These are phyloP conservation scores for Eutrema salsugineum DNA, from an alignment of 441 rosid species.

Conservation along the genomic window DNA sequence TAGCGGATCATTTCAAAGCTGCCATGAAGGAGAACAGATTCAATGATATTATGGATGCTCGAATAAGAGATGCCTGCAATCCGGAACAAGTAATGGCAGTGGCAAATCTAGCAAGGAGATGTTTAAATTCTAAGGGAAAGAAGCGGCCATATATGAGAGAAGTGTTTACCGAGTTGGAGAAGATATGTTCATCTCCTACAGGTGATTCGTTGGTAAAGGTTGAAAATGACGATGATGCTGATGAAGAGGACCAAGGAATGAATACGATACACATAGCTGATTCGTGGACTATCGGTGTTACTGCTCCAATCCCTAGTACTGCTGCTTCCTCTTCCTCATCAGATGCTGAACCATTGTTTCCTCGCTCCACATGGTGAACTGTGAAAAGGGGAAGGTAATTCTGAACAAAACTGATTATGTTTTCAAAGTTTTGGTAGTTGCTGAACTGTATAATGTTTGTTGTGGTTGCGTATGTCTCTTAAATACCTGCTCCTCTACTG, in stretches of 20 bases:
- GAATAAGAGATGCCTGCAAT: constrained; percentile 10
- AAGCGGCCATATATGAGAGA: constrained; percentile 32
- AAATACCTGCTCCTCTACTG: too few relatives aligned
- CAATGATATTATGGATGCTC: constrained; percentile 18
- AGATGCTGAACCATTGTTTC: not conserved
- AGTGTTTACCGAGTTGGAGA: constrained; percentile 25
- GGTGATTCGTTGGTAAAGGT: not conserved
- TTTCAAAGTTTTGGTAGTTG: not conserved
- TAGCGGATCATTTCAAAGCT: constrained; percentile 5
- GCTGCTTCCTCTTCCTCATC: not conserved
- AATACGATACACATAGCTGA: not conserved
- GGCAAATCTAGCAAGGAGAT: constrained; percentile 28
- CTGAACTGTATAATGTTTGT: not conserved
- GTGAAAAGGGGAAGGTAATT: not conserved
- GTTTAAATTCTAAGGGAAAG: constrained; percentile 31
- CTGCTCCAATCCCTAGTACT: not conserved
- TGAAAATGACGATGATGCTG: not conserved
- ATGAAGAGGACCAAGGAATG: not conserved
- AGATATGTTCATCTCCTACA: not conserved
- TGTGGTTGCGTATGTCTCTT: too few relatives aligned
- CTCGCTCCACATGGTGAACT: not conserved
- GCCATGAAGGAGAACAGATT: constrained; percentile 13
- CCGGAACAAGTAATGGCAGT: constrained; percentile 28
- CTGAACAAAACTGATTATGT: not conserved
- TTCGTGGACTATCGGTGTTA: not conserved